Percentiles rank a stretch among this genome's conserved stretches.
Evolutionary conservation across 805 yeast genomes (phyloP).

Genomic region (Metschnikowia anglica): DNA sequence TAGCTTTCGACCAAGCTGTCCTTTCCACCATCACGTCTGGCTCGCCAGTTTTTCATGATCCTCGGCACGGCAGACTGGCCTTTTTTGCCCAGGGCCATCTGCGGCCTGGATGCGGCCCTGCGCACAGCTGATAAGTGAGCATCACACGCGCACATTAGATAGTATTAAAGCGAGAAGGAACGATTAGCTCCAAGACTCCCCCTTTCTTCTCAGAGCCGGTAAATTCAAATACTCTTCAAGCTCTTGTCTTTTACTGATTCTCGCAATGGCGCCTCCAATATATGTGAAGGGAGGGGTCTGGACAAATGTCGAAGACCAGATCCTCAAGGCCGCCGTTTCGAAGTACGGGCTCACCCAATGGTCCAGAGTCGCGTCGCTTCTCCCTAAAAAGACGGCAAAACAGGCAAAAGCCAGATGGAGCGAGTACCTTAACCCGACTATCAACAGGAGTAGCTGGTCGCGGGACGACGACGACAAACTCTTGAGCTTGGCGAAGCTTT

Average conservation of each 20-base stretch:
- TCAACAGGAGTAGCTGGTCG: slow-evolving; percentile 67
- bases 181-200: too few relatives aligned
- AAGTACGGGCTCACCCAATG: slow-evolving; percentile 95
- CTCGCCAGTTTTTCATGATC: too few relatives aligned
- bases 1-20: too few relatives aligned
- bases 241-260: too few relatives aligned
- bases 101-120: too few relatives aligned
- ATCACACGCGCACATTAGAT: too few relatives aligned
- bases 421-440: slow-evolving; percentile 78
- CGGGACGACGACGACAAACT: slow-evolving; percentile 74
- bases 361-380: slow-evolving; percentile 85
- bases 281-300: slow-evolving; percentile 88
- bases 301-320: slow-evolving; percentile 84
- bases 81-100: too few relatives aligned
- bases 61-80: too few relatives aligned
- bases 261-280: slow-evolving; percentile 50
- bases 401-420: slow-evolving; percentile 94
- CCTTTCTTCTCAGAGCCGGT: neutral
- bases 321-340: slow-evolving; percentile 84
- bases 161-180: too few relatives aligned
- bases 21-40: too few relatives aligned
- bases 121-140: too few relatives aligned
- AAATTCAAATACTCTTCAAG: neutral
- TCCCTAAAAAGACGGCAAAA: slow-evolving; percentile 81
- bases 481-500: slow-evolving; percentile 58